Percentiles rank a stretch among this genome's conserved stretches.
Evolutionary conservation across 306 rosid species (phyloP).

Genomic region (Cicer cuneatum): DNA sequence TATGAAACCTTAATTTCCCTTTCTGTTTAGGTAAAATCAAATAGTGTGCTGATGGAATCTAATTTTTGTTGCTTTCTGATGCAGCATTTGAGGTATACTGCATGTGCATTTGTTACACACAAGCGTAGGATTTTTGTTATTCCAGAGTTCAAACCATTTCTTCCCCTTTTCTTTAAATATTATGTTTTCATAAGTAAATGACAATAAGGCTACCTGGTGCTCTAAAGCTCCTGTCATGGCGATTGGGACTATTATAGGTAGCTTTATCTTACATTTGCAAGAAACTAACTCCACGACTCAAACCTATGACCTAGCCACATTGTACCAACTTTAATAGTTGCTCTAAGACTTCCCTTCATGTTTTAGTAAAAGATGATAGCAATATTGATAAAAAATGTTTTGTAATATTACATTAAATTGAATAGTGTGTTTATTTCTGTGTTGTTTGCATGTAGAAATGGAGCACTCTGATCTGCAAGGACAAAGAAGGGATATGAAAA

Average conservation of each 20-base stretch:
- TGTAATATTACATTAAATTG: conserved; percentile 7
- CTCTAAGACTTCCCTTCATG: not conserved
- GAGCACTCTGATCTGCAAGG: conserved; percentile 67
- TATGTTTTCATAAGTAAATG: not conserved
- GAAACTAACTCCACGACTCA: not conserved
- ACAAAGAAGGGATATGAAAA: conserved; percentile 72
- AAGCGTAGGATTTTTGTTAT: not conserved
- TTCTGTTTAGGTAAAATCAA: not conserved
- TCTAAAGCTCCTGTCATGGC: not conserved
- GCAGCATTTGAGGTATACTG: not conserved
- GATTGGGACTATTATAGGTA: not conserved
- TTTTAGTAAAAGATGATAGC: not conserved
- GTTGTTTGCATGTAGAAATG: conserved; percentile 54
- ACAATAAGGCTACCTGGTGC: not conserved
- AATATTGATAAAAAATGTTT: not conserved
- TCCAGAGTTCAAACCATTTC: not conserved
- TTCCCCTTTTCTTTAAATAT: not conserved
- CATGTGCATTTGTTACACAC: not conserved
- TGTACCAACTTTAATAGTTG: not conserved
- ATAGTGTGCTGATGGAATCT: not conserved
- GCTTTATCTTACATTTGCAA: not conserved
- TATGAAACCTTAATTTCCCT: not conserved
- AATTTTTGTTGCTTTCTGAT: not conserved
- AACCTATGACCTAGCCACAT: not conserved
- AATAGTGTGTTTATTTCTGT: not conserved